Conservation (phyloP, 495 filamentous ascomycete species). For the Hyaloscypha variabilis region DNA sequence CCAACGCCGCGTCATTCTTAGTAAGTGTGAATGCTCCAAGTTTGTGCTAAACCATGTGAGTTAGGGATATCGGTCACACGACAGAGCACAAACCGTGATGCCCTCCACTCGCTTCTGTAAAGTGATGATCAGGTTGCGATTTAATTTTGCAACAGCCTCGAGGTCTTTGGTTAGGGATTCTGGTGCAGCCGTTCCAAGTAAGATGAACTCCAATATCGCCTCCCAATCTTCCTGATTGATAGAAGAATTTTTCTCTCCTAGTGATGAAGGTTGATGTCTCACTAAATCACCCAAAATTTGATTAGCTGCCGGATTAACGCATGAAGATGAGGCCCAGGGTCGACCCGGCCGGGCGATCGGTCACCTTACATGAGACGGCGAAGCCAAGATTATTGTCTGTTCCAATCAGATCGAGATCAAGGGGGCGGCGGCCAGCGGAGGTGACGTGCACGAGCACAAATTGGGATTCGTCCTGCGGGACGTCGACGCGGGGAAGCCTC, state of each 20-base stretch:
- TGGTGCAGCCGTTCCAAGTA: conserved; percentile 34
- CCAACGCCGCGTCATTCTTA: conserved; percentile 63
- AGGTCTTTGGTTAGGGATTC: conserved; percentile 33
- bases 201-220: conserved; percentile 42
- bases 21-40: conserved; percentile 67
- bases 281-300: conserved; percentile 40
- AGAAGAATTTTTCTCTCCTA: conserved; percentile 55
- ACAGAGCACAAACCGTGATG: conserved; percentile 49
- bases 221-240: conserved; percentile 61
- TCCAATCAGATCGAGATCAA: conserved; percentile 66
- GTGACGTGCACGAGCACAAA: conserved; percentile 62
- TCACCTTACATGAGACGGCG: conserved; percentile 51
- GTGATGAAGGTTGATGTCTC: conserved; percentile 43
- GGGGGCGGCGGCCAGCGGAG: conserved; percentile 38
- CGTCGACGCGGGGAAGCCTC: conserved; percentile 53
- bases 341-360: conserved; percentile 17
- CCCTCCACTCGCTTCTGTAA: conserved; percentile 58
- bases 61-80: neutral
- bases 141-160: conserved; percentile 35
- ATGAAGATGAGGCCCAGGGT: conserved; percentile 24
- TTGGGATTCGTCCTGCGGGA: conserved; percentile 37
- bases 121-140: conserved; percentile 48
- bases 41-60: conserved; percentile 54
- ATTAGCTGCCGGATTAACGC: conserved; percentile 34
- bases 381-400: conserved; percentile 72